Evolutionary conservation across 2,329 filamentous ascomycete species (phyloP), one percentile per base, ranked within the genome.

Genomic region (Ceratocystis diversiconidia): DNA sequence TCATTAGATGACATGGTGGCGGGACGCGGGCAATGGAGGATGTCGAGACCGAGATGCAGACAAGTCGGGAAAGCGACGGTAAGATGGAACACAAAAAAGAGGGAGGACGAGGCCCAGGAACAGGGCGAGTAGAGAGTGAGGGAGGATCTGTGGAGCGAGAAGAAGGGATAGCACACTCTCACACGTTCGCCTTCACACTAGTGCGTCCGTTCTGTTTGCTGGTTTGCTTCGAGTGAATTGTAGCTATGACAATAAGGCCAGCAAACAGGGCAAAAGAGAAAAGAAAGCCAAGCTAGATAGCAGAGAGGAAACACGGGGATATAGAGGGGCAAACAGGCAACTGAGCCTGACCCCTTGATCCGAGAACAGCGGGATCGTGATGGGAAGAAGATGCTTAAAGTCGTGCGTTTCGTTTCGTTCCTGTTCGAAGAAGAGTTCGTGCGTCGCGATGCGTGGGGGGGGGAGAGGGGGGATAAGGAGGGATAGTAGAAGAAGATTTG

Each of bases 1-100:
- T 81, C 81, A 71, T 78, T 77, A 65, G 89, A 91, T 70, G 88
- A 90, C 79, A 64, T 64, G 62, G 41, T 92, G 88, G 76, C 89
- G 85, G 72, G 87, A 81, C 36, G 36, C 10, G 36, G 36, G 78
- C 92, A 90, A 79, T 89, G 87, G 79, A 87, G 80, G 73, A 83
- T 80, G 72, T 85, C 79, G 84, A 84, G 84, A 72, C 70, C 48
- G 59, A 32, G 62, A 46, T 19, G 46, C 41, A 50, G 62, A 28
- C 28, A 36, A 32, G 62, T n/a, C 43, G 46, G 19, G 19, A 17
- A 22, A 52, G 61, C n/a, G 30, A 25, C 10, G 25, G 22, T 10
- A 17, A 36, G 6, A 52, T 8, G 6, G n/a, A 36, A 15, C 15
- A 19, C 19, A 48, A 30, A 15, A 41, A 46, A 17, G 36, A 41